Percentiles rank a stretch among this genome's conserved stretches.
Evolutionary conservation across 139 green algal species (phyloP).

Genomic region (Picochlorum sp.): DNA sequence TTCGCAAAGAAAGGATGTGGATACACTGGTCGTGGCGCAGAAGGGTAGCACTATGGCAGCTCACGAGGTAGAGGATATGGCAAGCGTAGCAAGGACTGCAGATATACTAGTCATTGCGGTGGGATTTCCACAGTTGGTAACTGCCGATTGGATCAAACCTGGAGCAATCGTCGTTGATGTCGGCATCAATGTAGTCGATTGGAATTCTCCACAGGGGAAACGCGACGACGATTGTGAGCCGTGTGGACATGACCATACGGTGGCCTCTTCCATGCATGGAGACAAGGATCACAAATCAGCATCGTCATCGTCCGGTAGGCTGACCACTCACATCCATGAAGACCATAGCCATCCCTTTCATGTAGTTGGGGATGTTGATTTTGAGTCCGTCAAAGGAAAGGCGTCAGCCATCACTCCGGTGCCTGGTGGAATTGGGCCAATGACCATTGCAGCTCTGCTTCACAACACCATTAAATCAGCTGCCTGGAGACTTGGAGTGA

Average conservation of each 20-base stretch:
- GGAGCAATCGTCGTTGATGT: conserved; percentile 89
- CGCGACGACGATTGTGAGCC: not conserved
- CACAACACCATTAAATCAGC: conserved; percentile 23
- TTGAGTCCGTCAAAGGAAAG: conserved; percentile 34
- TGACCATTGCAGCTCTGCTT: conserved; percentile 96
- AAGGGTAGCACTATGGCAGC: not conserved
- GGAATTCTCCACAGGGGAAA: not conserved
- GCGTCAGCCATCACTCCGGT: conserved; percentile 86
- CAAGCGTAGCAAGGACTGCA: conserved; percentile 33
- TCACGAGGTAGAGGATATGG: conserved; percentile 3
- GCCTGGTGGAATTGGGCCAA: conserved; percentile 90
- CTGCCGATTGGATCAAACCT: conserved; percentile 83
- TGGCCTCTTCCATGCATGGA: no score
- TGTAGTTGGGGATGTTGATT: conserved; percentile 83
- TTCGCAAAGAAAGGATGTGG: no score
- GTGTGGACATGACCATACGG: not conserved
- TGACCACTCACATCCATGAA: no score
- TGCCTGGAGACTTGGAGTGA: not conserved
- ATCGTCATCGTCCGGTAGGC: no score
- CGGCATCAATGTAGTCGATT: conserved; percentile 85
- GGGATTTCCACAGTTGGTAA: conserved; percentile 43
- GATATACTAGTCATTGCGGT: conserved; percentile 75
- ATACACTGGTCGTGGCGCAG: not conserved
- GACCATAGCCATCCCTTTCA: conserved; percentile 8
- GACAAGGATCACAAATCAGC: no score